Evolutionary conservation across 2,329 filamentous ascomycete species (phyloP), one percentile per base, ranked within the genome.

Genomic region (Aaosphaeria arxii): DNA sequence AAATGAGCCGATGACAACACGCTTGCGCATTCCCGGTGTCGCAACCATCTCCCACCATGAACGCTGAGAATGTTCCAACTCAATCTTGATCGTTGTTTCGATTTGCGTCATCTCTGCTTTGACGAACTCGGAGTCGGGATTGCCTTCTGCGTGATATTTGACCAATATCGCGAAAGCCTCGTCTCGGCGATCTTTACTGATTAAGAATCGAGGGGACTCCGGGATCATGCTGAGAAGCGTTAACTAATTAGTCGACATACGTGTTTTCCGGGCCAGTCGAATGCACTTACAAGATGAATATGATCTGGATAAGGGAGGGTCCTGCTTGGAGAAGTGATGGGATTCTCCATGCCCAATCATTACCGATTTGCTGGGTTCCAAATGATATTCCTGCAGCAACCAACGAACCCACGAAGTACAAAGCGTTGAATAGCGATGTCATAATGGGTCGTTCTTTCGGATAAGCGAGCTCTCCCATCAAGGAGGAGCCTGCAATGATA

Each of bases 91-190:
- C 5, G 82, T 84, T 58, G 82, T 76, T 58, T 79, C 78, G 67
- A 87, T 87, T 69, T 87, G 83, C 43, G 77, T 77, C 68, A 79
- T 85, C 67, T 87, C 82, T 58, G 84, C 83, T 55, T 83, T 80
- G 13, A 87, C 84, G 2, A 82, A 80, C 4, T 78, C 66, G 54
- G 85, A 81, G 58, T 79, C 72, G 40, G 61, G 64, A 56, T 84
- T 73, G 40, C 83, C 82, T 35, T 82, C 81, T n/a, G 78, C 83
- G 58, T 88, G 85, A 56, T 84, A 82, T 56, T 82, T 79, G 42
- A 81, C 75, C 3, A 88, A 73, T 4, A 84, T 78, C 1, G 72
- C 66, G 24, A 84, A 75, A 4, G 85, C 85, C 59, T 86, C 77
- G 13, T 84, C 80, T 49, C 78, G 73, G 11, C 78, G 77, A 57